These are phyloP conservation scores for Schoenoplectus tabernaemontani DNA, from an alignment of 202 grass and related monocot species.

Conservation along the genomic window DNA sequence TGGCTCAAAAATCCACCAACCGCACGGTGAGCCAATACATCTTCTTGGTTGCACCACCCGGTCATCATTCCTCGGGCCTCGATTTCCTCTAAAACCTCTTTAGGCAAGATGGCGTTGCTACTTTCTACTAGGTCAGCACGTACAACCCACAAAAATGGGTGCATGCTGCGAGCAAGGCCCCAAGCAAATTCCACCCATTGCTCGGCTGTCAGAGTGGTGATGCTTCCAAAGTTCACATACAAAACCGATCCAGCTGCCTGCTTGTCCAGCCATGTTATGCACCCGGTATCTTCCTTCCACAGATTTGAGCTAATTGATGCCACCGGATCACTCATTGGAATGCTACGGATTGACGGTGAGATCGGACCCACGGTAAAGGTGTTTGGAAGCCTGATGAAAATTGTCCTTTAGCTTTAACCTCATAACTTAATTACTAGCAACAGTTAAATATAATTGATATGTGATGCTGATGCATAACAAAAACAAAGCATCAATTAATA, in stretches of 20 bases:
- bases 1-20: slow-evolving; percentile 45
- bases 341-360: slow-evolving; percentile 10
- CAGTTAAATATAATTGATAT: neutral
- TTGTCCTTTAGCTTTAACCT: neutral
- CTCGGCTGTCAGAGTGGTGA: slow-evolving; percentile 34
- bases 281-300: slow-evolving; percentile 42
- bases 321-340: slow-evolving; percentile 15
- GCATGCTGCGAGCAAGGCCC: slow-evolving; percentile 21
- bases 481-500: neutral
- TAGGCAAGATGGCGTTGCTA: slow-evolving; percentile 13
- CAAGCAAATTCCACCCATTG: slow-evolving; percentile 47
- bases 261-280: slow-evolving; percentile 39
- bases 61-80: slow-evolving; percentile 22
- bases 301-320: slow-evolving; percentile 30
- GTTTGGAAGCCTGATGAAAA: slow-evolving; percentile 30
- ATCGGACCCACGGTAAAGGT: slow-evolving; percentile 43
- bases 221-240: slow-evolving; percentile 65
- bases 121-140: slow-evolving; percentile 34
- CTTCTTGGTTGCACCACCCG: slow-evolving; percentile 59
- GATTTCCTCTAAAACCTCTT: slow-evolving; percentile 29
- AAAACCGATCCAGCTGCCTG: slow-evolving; percentile 24
- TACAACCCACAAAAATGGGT: slow-evolving; percentile 52
- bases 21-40: slow-evolving; percentile 34
- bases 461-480: no score
- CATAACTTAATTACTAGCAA: neutral